A percentile compares a stretch with the other conserved stretches of the same genome.
Evolutionary conservation across 768 basidiomycete species (phyloP).

Genomic region (Amanita polypyramis): DNA sequence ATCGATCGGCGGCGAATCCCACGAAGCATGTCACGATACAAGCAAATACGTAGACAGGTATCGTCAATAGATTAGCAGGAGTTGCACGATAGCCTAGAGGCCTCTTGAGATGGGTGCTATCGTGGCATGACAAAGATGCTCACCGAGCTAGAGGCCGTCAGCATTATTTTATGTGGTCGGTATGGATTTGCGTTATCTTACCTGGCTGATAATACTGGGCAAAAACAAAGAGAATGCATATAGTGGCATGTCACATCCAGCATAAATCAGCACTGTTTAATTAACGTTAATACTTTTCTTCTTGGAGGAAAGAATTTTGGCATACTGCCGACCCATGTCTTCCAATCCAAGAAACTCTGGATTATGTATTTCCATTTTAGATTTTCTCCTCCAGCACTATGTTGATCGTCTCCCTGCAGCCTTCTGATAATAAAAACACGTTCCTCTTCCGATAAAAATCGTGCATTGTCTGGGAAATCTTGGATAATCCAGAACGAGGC

Average conservation of each 20-base stretch:
- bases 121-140: conserved; percentile 4
- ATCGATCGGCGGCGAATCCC: conserved; percentile 53
- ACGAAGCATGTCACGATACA: conserved; percentile 55
- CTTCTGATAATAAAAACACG: conserved; percentile 54
- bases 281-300: not conserved
- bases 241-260: conserved; percentile 51
- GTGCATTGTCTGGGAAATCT: conserved; percentile 77
- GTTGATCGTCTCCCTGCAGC: conserved; percentile 57
- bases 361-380: conserved; percentile 48
- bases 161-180: not conserved
- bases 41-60: conserved; percentile 67
- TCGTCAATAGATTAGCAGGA: conserved; percentile 64
- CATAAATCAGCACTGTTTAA: conserved; percentile 41
- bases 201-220: conserved; percentile 68
- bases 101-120: not conserved
- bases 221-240: conserved; percentile 75
- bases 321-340: conserved; percentile 53
- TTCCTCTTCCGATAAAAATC: conserved; percentile 65
- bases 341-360: conserved; percentile 58
- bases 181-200: conserved; percentile 17
- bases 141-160: conserved; percentile 27
- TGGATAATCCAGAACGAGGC: conserved; percentile 70
- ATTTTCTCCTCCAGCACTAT: conserved; percentile 62
- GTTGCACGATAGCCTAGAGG: conserved; percentile 52
- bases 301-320: not conserved